Evolutionary conservation across 192 early-diverging fungal species (phyloP), one percentile per base, ranked within the genome.

Genomic region (Piromyces sp.): DNA sequence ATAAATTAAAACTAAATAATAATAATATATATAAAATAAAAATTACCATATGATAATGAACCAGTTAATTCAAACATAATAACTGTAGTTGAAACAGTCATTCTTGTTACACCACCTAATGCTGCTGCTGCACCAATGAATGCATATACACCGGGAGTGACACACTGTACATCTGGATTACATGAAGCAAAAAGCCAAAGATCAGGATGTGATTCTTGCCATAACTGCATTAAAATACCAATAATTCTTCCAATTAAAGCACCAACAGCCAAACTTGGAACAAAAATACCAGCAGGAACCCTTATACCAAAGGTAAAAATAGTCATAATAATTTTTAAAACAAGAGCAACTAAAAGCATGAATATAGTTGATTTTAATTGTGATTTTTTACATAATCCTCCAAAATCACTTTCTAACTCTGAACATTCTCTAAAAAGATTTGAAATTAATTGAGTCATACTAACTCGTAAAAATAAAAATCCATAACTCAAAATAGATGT

Each of bases 11-110:
- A n/a, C n/a, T n/a, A n/a, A n/a, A n/a, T n/a, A n/a, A n/a, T n/a
- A n/a, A n/a, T n/a, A n/a, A n/a, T n/a, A n/a, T n/a, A n/a, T n/a
- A 33, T 6, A 33, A 33, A 33, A 33, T 33, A 33, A 9, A 33
- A 33, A 94, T 83, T 31, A 37, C 97, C 94, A 84, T 99, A 98
- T 79, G 95, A 96, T 58, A 99, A 88, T 5, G 95, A 95, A 5
- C 96, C 98, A 22, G 97, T 99, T 78, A 99, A 89, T 86, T 99
- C 98, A 87, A 99, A 99, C 97, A 99, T 97, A 37, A 99, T 94
- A n/a, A 99, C 96, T 7, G 97, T 95, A 0, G 95, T 84, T 4
- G 95, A 94, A 1, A 96, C 95, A 5, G 94, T 96, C 90, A 96
- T 95, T 12, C 96, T 91, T n/a, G 95, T 97, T 11, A 95, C 92